Conservation (phyloP, 192 early-diverging fungal species). For the Globomyces pollinis-pini region DNA sequence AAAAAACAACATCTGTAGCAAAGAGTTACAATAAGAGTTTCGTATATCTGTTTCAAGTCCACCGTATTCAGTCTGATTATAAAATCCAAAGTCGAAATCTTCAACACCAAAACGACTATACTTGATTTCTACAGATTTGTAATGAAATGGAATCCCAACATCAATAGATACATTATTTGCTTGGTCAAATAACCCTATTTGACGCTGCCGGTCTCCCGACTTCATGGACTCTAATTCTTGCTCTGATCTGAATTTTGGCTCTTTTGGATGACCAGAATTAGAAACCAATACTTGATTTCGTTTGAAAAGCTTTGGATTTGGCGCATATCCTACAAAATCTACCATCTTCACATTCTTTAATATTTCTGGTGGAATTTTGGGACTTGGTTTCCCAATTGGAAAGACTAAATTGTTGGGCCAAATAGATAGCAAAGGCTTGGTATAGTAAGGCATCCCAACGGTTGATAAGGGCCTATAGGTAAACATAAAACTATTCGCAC, state of each 20-base stretch:
- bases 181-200: too few species aligned
- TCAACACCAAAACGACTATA: slow-evolving; percentile 94
- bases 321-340: slow-evolving; percentile 91
- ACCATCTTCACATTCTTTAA: slow-evolving; percentile 75
- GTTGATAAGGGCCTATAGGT: slow-evolving; percentile 62
- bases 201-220: background rate
- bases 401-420: slow-evolving; percentile 62
- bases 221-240: slow-evolving; percentile 60
- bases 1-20: slow-evolving; percentile 82
- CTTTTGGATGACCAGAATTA: slow-evolving; percentile 33
- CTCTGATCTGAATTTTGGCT: slow-evolving; percentile 74
- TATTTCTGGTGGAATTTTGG: slow-evolving; percentile 67
- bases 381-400: slow-evolving; percentile 66
- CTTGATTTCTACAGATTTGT: slow-evolving; percentile 74
- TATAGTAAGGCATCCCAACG: slow-evolving; percentile 70
- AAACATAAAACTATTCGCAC: slow-evolving; percentile 8
- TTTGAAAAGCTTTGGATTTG: slow-evolving; percentile 64
- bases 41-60: slow-evolving; percentile 88
- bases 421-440: slow-evolving; percentile 63
- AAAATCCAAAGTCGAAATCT: slow-evolving; percentile 98
- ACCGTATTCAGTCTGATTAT: slow-evolving; percentile 78
- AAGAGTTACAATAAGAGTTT: slow-evolving; percentile 85
- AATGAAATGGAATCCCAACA: slow-evolving; percentile 55
- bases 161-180: background rate
- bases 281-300: slow-evolving; percentile 56